Evolutionary conservation across 257 asterid genomes (phyloP).

Genomic region (Rehmannia glutinosa): DNA sequence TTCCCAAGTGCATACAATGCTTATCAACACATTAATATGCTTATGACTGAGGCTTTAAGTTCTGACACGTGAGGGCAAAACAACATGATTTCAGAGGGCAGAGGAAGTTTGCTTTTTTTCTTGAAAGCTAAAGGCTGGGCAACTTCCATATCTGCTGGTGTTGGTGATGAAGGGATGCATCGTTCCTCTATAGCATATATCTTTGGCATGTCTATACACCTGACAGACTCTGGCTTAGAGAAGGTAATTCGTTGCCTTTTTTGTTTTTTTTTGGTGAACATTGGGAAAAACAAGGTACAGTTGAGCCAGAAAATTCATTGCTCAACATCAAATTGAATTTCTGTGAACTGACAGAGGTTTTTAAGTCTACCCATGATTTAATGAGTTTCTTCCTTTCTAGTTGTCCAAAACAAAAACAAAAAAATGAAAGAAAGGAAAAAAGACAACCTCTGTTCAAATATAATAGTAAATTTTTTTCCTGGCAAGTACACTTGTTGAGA

Average conservation of each 20-base stretch:
- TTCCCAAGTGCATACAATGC: conserved; percentile 2
- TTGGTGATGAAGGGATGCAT: conserved; percentile 87
- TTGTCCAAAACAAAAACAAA: background rate
- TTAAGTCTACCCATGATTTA: background rate
- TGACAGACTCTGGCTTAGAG: conserved; percentile 85
- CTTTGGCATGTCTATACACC: conserved; percentile 88
- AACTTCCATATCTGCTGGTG: conserved; percentile 93
- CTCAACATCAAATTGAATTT: background rate
- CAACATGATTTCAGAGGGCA: conserved; percentile 79
- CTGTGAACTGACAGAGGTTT: background rate
- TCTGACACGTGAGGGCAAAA: conserved; percentile 16
- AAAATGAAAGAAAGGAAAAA: background rate
- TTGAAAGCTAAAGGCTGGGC: conserved; percentile 85
- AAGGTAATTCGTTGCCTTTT: conserved; percentile 43
- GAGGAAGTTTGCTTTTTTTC: conserved; percentile 83
- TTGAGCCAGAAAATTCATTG: background rate
- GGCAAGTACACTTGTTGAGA: background rate
- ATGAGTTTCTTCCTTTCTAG: background rate
- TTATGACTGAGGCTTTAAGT: conserved; percentile 9
- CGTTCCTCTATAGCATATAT: conserved; percentile 80
- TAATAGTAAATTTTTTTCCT: no score
- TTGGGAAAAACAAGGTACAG: background rate
- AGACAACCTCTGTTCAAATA: background rate
- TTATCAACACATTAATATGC: background rate
- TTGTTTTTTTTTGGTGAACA: background rate